Percentiles rank a stretch among this genome's conserved stretches.
phyloP scores from a whole-genome alignment of 1,139 yeast species.

The Yamadazyma dushanensis region DNA sequence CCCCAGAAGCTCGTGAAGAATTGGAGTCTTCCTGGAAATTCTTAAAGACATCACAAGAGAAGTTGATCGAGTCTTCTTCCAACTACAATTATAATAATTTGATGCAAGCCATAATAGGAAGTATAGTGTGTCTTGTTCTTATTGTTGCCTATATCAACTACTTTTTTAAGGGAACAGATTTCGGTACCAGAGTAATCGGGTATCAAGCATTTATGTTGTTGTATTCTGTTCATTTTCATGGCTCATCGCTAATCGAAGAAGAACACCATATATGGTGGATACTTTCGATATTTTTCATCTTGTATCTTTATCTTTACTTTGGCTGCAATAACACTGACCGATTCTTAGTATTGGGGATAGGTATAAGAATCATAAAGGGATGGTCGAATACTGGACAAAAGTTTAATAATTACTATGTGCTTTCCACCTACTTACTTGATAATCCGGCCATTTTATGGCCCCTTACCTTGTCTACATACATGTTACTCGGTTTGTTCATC shows the following conservation, averaged over 20 bases:
- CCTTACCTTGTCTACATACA: conserved; percentile 44
- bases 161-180: conserved; percentile 8
- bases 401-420: conserved; percentile 44
- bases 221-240: conserved; percentile 69
- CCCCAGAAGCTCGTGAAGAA: not conserved
- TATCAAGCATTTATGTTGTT: conserved; percentile 36
- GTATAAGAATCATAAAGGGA: conserved; percentile 66
- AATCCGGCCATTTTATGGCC: conserved; percentile 46
- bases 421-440: conserved; percentile 46
- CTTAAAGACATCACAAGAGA: conserved; percentile 52
- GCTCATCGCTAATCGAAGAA: conserved; percentile 93
- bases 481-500: conserved; percentile 21
- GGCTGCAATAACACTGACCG: conserved; percentile 12
- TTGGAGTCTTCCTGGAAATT: conserved; percentile 25
- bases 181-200: conserved; percentile 17
- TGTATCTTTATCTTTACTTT: conserved; percentile 7
- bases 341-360: conserved; percentile 32
- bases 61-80: conserved; percentile 67
- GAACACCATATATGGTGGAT: conserved; percentile 98
- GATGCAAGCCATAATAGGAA: conserved; percentile 42
- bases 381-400: conserved; percentile 96
- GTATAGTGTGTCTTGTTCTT: conserved; percentile 29
- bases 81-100: conserved; percentile 64
- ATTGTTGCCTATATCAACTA: conserved; percentile 18
- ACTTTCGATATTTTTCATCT: conserved; percentile 39